Percentiles rank a stretch among this genome's conserved stretches.
phyloP scores from a whole-genome alignment of 202 grass and related monocot species.

The Hordeum pubiflorum region DNA sequence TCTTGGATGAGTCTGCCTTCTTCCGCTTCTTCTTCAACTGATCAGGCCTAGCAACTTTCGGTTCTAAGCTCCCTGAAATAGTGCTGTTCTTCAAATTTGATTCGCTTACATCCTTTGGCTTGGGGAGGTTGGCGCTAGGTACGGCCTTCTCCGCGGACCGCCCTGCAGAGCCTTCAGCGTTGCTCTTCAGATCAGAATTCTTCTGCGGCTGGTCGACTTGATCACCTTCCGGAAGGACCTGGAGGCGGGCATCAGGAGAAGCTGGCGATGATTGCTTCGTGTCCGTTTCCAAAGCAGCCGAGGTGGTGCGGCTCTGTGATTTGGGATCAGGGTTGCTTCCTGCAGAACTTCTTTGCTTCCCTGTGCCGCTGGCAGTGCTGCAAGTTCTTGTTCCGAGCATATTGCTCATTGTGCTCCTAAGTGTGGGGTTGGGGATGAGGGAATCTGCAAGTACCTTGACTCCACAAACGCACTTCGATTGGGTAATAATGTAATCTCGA shows the following conservation, averaged over 20 bases:
- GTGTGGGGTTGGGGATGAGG: constrained; percentile 57
- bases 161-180: constrained; percentile 26
- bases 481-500: constrained; percentile 37
- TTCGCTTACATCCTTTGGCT: constrained; percentile 18
- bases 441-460: constrained; percentile 52
- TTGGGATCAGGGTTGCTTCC: constrained; percentile 42
- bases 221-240: neutral
- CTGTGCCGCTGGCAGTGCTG: constrained; percentile 37
- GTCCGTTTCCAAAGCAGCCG: constrained; percentile 25
- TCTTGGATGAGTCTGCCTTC: constrained; percentile 32
- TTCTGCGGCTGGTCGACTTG: neutral
- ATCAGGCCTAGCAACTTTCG: constrained; percentile 3
- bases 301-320: constrained; percentile 3
- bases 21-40: constrained; percentile 46
- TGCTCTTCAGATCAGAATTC: neutral
- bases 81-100: neutral
- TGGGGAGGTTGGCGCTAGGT: constrained; percentile 16
- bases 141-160: constrained; percentile 16
- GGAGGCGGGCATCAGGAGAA: constrained; percentile 1
- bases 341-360: constrained; percentile 47
- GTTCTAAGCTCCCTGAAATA: constrained; percentile 6
- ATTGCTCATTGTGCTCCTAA: constrained; percentile 42
- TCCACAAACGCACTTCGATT: constrained; percentile 53
- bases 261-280: constrained; percentile 22
- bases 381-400: constrained; percentile 26